Base-by-base conservation (phyloP, 2,329 filamentous ascomycete genomes). In the Calonectria montana region DNA sequence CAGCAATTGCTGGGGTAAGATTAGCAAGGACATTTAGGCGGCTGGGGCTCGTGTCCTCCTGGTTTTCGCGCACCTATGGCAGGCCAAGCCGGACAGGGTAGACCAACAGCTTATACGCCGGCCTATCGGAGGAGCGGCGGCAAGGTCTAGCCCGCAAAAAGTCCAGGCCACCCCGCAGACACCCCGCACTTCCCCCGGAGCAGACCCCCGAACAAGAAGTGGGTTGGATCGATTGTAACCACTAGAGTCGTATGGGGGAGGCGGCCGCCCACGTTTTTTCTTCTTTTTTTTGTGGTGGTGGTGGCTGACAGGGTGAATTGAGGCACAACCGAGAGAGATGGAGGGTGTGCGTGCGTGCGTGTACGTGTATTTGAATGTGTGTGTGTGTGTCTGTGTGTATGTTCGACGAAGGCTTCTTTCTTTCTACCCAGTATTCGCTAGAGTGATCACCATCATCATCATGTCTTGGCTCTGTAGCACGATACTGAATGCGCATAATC, bases 11-110 rank as follows among this genome's bases (percentile, higher is more conserved):
- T 67, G 29, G 50, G 43, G 15, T 72, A 13, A 55, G 21, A 63
- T 50, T 66, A 61, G 57, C 23, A 65, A 65, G 35, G 64, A 41
- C 65, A 73, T 73, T 74, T 77, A 76, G 75, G 65, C 75, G 71
- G 73, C 75, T 77, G 75, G 75, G 75, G 75, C 74, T 68, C 53
- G 62, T 64, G 45, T 55, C 31, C n/a, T 27, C 70, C 16, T 23
- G 31, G 15, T 21, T 63, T 74, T 75, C 50, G 69, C 75, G 75
- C 75, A 69, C 75, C 74, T 76, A 76, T 77, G 25, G 57, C 62
- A 29, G 50, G 43, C 23, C 39, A 67, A n/a, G 69, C 43, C 18
- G 48, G 31, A 10, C 59, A 55, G 55, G 41, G 18, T 4, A 25
- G 59, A 43, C 47, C 29, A 15, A 39, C 39, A 69, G 37, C 59